Percentiles rank a stretch among this genome's conserved stretches.
Evolutionary conservation across 768 basidiomycete species (phyloP).

Genomic region (Clavulina sp.): DNA sequence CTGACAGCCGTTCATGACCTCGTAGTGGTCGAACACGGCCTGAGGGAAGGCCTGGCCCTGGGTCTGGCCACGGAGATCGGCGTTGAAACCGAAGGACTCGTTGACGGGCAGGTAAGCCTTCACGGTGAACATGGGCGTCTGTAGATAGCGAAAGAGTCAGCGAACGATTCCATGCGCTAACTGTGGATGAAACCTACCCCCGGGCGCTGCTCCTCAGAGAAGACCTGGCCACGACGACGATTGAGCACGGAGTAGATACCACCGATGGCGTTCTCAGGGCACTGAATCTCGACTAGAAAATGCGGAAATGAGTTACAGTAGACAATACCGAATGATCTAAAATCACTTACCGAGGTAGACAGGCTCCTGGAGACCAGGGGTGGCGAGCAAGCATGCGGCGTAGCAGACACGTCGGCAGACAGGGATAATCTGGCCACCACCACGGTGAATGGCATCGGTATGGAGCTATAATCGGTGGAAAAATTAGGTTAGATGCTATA

Average conservation of each 20-base stretch:
- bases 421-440: conserved; percentile 96
- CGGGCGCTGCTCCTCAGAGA: conserved; percentile 88
- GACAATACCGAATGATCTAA: background rate
- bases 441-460: conserved; percentile 97
- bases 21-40: conserved; percentile 85
- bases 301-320: conserved; percentile 13
- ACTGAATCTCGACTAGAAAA: conserved; percentile 79
- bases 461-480: conserved; percentile 49
- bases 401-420: conserved; percentile 92
- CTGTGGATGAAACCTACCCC: conserved; percentile 25
- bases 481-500: background rate
- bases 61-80: conserved; percentile 80
- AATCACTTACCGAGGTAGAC: conserved; percentile 62
- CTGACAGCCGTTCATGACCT: conserved; percentile 64
- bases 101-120: conserved; percentile 88
- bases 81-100: conserved; percentile 96
- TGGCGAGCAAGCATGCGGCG: conserved; percentile 84
- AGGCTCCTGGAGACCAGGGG: conserved; percentile 87
- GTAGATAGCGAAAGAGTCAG: background rate
- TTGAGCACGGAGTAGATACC: conserved; percentile 90
- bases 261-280: conserved; percentile 92
- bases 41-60: conserved; percentile 98
- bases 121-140: conserved; percentile 96
- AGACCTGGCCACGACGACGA: conserved; percentile 96
- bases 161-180: background rate